These are phyloP conservation scores for Arthrobotrys pseudoclavata DNA, from an alignment of 2,329 filamentous ascomycete species.

Conservation along the genomic window DNA sequence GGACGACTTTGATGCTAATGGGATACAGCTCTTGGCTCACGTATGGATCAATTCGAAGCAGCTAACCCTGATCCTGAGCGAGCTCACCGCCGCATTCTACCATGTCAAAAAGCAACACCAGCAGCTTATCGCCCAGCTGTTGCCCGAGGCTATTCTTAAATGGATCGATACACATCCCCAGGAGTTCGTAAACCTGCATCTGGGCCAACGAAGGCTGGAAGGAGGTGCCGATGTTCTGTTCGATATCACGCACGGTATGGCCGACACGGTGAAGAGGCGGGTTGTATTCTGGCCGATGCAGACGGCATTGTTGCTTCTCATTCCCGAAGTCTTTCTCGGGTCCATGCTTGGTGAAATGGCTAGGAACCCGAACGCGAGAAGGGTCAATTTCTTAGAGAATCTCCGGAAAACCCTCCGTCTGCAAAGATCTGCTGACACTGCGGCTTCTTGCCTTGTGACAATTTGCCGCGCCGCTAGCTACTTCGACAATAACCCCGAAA, in stretches of 20 bases:
- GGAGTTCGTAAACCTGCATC: constrained; percentile 76
- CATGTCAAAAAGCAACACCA: constrained; percentile 76
- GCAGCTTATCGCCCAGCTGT: constrained; percentile 74
- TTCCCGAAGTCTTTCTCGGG: constrained; percentile 78
- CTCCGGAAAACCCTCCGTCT: constrained; percentile 75
- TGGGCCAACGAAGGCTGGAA: constrained; percentile 74
- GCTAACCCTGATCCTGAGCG: constrained; percentile 74
- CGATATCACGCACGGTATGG: constrained; percentile 76
- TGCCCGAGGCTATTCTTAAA: constrained; percentile 75
- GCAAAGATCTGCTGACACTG: constrained; percentile 73
- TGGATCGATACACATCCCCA: constrained; percentile 77
- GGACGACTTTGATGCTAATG: constrained; percentile 62
- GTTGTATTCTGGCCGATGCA: constrained; percentile 75
- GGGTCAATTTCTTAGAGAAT: constrained; percentile 75
- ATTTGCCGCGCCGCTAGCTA: constrained; percentile 75
- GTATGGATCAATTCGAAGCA: constrained; percentile 76
- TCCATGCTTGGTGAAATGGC: constrained; percentile 77
- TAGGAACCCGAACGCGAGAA: constrained; percentile 75
- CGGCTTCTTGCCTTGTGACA: constrained; percentile 76
- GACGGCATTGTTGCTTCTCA: constrained; percentile 73
- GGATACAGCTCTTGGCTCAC: constrained; percentile 73
- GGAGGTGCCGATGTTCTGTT: constrained; percentile 77
- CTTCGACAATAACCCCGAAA: constrained; percentile 75
- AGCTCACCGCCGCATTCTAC: constrained; percentile 76
- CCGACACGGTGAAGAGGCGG: constrained; percentile 72